phyloP scores from a whole-genome alignment of 2,329 filamentous ascomycete species.

The Alternaria infectoria region DNA sequence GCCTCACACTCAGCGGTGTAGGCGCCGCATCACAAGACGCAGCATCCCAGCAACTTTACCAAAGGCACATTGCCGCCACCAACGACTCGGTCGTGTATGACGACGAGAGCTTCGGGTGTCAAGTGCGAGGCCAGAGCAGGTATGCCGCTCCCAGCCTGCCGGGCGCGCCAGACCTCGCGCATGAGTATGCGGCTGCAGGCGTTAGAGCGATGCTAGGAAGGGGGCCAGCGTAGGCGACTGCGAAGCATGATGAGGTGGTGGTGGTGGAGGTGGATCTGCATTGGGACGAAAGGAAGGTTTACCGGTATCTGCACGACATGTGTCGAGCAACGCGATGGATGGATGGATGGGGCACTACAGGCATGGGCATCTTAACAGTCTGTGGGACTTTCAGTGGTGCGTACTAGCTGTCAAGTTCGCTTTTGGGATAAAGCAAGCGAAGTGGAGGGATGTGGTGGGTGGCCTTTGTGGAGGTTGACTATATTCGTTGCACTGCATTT shows the following conservation, averaged over 20 bases:
- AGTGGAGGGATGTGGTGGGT: background rate
- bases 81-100: conserved; percentile 63
- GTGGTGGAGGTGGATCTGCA: conserved; percentile 1
- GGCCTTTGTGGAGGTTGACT: background rate
- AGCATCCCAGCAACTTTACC: conserved; percentile 58
- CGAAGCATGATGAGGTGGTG: background rate
- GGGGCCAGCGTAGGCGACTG: conserved; percentile 26
- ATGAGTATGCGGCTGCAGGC: conserved; percentile 30
- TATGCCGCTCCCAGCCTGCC: conserved; percentile 4
- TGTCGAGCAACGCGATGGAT: conserved; percentile 6
- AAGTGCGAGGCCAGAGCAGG: conserved; percentile 14
- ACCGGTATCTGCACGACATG: conserved; percentile 13
- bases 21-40: conserved; percentile 17
- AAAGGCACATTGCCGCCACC: conserved; percentile 60
- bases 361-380: background rate
- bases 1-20: conserved; percentile 61
- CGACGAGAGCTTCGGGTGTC: conserved; percentile 45
- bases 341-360: conserved; percentile 12
- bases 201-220: conserved; percentile 39
- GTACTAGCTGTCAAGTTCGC: background rate
- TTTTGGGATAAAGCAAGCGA: background rate
- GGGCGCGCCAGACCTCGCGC: conserved; percentile 8
- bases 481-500: background rate
- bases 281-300: conserved; percentile 1
- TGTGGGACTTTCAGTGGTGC: background rate